phyloP scores from a whole-genome alignment of 805 yeast genomes.

The Candida maris region DNA sequence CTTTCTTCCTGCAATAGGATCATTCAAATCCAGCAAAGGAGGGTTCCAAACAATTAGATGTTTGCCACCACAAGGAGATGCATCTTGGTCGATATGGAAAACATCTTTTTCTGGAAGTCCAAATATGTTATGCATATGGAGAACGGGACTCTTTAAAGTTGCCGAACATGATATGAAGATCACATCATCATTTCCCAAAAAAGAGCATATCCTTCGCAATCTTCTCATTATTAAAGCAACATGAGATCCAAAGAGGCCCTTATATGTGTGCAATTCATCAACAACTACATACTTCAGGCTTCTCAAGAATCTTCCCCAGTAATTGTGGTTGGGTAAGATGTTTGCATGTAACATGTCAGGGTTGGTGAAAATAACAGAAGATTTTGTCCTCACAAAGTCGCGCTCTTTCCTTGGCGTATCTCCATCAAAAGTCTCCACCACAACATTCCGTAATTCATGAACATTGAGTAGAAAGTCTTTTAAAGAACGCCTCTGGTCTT shows the following conservation, averaged over 20 bases:
- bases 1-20: slow-evolving; percentile 57
- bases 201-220: slow-evolving; percentile 58
- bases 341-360: slow-evolving; percentile 92
- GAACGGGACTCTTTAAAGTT: slow-evolving; percentile 69
- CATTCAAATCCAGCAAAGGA: slow-evolving; percentile 59
- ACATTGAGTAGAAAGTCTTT: slow-evolving; percentile 51
- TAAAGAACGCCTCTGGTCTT: slow-evolving; percentile 88
- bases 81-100: slow-evolving; percentile 67
- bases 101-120: slow-evolving; percentile 54
- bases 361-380: slow-evolving; percentile 84
- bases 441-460: slow-evolving; percentile 40
- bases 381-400: slow-evolving; percentile 49
- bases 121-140: slow-evolving; percentile 71
- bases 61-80: slow-evolving; percentile 82
- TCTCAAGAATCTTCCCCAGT: slow-evolving; percentile 69
- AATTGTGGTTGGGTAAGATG: slow-evolving; percentile 70
- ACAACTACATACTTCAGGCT: slow-evolving; percentile 71
- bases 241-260: slow-evolving; percentile 89
- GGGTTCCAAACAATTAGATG: slow-evolving; percentile 83
- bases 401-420: slow-evolving; percentile 71
- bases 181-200: slow-evolving; percentile 49
- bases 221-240: slow-evolving; percentile 84
- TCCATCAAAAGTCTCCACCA: slow-evolving; percentile 87
- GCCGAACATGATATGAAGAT: slow-evolving; percentile 91
- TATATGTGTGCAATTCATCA: slow-evolving; percentile 83